Conservation (phyloP, 2,329 filamentous ascomycete genomes). For the Hortaea werneckii region DNA sequence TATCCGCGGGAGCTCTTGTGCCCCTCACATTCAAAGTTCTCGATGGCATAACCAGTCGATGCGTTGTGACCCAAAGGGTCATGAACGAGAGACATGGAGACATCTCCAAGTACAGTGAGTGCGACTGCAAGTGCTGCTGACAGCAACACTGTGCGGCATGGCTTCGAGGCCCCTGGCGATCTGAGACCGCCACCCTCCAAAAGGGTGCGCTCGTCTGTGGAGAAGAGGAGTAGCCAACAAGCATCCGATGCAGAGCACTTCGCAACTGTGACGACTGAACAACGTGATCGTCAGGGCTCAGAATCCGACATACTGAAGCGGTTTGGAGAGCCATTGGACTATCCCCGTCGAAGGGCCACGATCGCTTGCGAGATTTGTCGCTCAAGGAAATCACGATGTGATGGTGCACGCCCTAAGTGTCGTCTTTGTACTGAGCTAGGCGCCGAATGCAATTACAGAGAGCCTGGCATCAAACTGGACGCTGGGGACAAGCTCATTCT, state of each 20-base stretch:
- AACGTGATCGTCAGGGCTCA: background rate
- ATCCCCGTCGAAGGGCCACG: slow-evolving; percentile 23
- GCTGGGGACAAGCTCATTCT: slow-evolving; percentile 78
- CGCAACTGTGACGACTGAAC: background rate
- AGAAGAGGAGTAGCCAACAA: background rate
- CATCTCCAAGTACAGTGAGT: too few species aligned
- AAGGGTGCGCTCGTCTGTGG: background rate
- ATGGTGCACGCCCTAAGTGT: slow-evolving; percentile 58
- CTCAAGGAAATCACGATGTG: slow-evolving; percentile 24
- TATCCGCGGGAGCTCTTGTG: too few species aligned
- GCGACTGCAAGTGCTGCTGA: too few species aligned
- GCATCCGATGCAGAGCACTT: background rate
- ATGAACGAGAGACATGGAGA: too few species aligned
- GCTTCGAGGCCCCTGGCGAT: background rate
- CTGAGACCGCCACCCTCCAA: background rate
- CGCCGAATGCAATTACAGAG: slow-evolving; percentile 73
- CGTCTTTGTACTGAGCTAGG: slow-evolving; percentile 73
- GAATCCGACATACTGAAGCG: too few species aligned
- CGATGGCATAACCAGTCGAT: too few species aligned
- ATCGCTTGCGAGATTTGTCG: slow-evolving; percentile 27
- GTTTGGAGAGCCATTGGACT: slow-evolving; percentile 21
- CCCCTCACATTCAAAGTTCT: too few species aligned
- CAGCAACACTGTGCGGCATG: too few species aligned
- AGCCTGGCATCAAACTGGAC: slow-evolving; percentile 78
- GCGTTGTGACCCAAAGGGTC: too few species aligned